Evolutionary conservation across 1,139 yeast species (phyloP).

Genomic region (Starmera stellimalicola): DNA sequence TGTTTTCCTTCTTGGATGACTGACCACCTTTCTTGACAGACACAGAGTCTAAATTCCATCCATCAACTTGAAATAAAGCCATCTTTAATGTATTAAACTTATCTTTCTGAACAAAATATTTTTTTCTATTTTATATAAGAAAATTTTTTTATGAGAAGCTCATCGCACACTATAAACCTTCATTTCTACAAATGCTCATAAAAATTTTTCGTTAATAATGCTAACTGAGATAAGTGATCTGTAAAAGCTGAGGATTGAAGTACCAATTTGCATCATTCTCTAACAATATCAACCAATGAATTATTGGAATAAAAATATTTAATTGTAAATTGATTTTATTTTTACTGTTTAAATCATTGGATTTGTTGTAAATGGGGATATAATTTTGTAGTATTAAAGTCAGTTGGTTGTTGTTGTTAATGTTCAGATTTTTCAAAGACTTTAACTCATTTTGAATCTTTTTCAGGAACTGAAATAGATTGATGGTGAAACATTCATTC

Average conservation of each 20-base stretch:
- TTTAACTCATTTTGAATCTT: neutral
- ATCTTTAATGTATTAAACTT: conserved; percentile 21
- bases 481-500: conserved; percentile 3
- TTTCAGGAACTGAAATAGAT: neutral
- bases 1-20: conserved; percentile 24
- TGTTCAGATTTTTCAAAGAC: neutral
- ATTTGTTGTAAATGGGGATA: neutral
- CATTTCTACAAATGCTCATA: too few relatives aligned
- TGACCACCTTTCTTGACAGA: conserved; percentile 10
- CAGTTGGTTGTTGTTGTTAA: neutral
- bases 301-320: neutral
- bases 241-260: neutral
- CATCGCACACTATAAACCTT: too few relatives aligned
- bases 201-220: neutral
- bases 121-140: neutral
- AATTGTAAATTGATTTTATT: neutral
- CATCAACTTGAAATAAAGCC: conserved; percentile 73
- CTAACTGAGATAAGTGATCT: neutral
- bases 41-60: conserved; percentile 56
- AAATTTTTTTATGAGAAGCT: neutral
- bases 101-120: neutral
- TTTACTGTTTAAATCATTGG: neutral
- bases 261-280: neutral
- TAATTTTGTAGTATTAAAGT: neutral
- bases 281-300: neutral